Conservation (phyloP, 2,329 filamentous ascomycete species). For the Trichoderma aggressivum region DNA sequence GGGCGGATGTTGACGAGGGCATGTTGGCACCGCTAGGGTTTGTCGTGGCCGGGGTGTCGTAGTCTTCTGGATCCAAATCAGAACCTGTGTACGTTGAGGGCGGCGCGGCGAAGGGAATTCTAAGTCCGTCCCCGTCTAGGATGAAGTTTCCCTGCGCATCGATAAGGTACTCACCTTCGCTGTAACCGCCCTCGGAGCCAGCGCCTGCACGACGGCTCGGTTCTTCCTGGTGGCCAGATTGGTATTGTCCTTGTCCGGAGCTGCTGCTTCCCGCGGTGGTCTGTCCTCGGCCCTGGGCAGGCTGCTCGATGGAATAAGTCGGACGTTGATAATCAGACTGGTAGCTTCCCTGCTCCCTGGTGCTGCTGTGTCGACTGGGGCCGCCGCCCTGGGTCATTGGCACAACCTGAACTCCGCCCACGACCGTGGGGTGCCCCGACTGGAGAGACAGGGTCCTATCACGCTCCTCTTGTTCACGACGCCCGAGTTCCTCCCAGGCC, state of each 20-base stretch:
- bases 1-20: conserved; percentile 30
- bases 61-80: conserved; percentile 55
- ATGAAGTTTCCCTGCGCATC: conserved; percentile 60
- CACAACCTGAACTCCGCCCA: conserved; percentile 92
- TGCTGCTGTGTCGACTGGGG: conserved; percentile 51
- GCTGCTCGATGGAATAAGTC: conserved; percentile 36
- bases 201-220: conserved; percentile 25
- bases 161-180: conserved; percentile 69
- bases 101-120: conserved; percentile 50
- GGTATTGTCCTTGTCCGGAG: conserved; percentile 26
- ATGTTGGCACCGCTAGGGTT: conserved; percentile 35
- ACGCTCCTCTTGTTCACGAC: conserved; percentile 88
- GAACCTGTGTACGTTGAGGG: conserved; percentile 45
- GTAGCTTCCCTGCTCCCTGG: conserved; percentile 36
- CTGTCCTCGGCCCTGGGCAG: conserved; percentile 38
- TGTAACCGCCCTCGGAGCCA: conserved; percentile 59
- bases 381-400: conserved; percentile 70
- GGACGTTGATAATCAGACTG: conserved; percentile 32
- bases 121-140: conserved; percentile 58
- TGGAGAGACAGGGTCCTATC: conserved; percentile 82
- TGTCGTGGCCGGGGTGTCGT: conserved; percentile 51
- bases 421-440: conserved; percentile 80
- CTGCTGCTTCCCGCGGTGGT: conserved; percentile 28
- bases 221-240: conserved; percentile 24
- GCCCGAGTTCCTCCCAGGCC: conserved; percentile 94